phyloP scores from a whole-genome alignment of 1,139 yeast genomes.

The Hanseniaspora gamundiae region DNA sequence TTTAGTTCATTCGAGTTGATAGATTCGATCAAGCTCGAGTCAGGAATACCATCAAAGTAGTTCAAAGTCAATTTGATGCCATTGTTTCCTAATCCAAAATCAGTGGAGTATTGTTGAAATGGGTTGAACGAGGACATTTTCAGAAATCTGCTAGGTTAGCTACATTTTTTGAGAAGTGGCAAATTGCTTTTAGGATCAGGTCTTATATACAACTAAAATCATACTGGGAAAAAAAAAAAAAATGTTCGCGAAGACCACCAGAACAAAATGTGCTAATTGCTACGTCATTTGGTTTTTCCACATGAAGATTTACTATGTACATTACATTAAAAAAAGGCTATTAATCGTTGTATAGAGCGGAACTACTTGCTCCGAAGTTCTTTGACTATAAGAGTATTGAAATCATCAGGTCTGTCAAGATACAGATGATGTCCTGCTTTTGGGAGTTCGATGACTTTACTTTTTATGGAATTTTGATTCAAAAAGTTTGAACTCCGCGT shows the following conservation, averaged over 20 bases:
- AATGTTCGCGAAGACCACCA: too few relatives aligned
- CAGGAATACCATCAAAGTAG: conserved; percentile 72
- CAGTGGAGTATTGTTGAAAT: conserved; percentile 17
- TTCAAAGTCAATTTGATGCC: conserved; percentile 64
- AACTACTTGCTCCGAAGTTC: conserved; percentile 29
- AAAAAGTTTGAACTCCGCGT: conserved; percentile 16
- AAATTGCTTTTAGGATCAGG: not conserved
- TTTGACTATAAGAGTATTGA: conserved; percentile 36
- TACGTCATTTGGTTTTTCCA: too few relatives aligned
- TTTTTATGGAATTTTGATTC: conserved; percentile 27
- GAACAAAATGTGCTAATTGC: too few relatives aligned
- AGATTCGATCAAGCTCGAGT: conserved; percentile 33
- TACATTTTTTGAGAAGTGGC: not conserved
- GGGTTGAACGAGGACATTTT: conserved; percentile 12
- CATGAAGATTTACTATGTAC: too few relatives aligned
- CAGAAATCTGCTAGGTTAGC: too few relatives aligned
- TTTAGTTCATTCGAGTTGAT: conserved; percentile 47
- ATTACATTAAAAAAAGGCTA: too few relatives aligned
- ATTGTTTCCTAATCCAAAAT: conserved; percentile 27
- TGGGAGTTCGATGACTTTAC: conserved; percentile 34
- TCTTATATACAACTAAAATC: too few relatives aligned
- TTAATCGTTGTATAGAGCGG: too few relatives aligned
- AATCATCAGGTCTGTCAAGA: conserved; percentile 40
- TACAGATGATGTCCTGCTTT: conserved; percentile 64
- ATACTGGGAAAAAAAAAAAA: too few relatives aligned